Evolutionary conservation across 768 basidiomycete genomes (phyloP).

Genomic region (Collybia mongolica): DNA sequence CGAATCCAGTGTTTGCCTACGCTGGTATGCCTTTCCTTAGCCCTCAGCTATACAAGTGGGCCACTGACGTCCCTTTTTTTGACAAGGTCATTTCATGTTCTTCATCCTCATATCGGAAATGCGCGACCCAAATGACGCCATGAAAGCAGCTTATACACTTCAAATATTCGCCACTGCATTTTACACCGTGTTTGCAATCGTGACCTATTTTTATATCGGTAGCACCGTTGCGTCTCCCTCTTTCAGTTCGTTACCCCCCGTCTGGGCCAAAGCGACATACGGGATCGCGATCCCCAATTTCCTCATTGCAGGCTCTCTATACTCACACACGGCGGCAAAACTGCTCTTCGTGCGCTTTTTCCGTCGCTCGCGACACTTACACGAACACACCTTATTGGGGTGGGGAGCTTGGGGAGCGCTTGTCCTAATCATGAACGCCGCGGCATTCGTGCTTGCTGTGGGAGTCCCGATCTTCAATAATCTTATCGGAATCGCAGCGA

Average conservation of each 20-base stretch:
- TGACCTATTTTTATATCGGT: slow-evolving; percentile 44
- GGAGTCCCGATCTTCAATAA: slow-evolving; percentile 57
- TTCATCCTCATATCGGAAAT: slow-evolving; percentile 61
- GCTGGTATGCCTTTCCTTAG: slow-evolving; percentile 33
- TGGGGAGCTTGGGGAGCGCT: slow-evolving; percentile 47
- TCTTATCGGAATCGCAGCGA: slow-evolving; percentile 50
- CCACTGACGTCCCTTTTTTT: background rate
- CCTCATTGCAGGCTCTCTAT: slow-evolving; percentile 49
- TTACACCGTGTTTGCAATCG: slow-evolving; percentile 44
- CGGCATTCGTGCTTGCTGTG: slow-evolving; percentile 46
- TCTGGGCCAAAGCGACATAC: slow-evolving; percentile 50
- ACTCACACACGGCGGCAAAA: slow-evolving; percentile 52
- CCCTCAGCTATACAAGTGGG: background rate
- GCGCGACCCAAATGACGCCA: slow-evolving; percentile 48
- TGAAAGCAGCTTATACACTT: slow-evolving; percentile 59
- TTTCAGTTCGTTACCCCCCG: slow-evolving; percentile 43
- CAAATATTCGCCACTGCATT: slow-evolving; percentile 53
- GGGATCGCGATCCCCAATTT: slow-evolving; percentile 51
- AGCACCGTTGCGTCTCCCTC: slow-evolving; percentile 45
- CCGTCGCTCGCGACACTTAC: slow-evolving; percentile 44
- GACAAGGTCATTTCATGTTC: slow-evolving; percentile 54
- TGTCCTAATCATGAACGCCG: slow-evolving; percentile 36
- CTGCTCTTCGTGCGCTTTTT: slow-evolving; percentile 52
- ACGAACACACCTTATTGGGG: slow-evolving; percentile 48
- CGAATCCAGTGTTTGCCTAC: slow-evolving; percentile 53